Evolutionary conservation across 306 rosid species (phyloP), one percentile per base, ranked within the genome.

Genomic region (Cotoneaster glaucophyllus): DNA sequence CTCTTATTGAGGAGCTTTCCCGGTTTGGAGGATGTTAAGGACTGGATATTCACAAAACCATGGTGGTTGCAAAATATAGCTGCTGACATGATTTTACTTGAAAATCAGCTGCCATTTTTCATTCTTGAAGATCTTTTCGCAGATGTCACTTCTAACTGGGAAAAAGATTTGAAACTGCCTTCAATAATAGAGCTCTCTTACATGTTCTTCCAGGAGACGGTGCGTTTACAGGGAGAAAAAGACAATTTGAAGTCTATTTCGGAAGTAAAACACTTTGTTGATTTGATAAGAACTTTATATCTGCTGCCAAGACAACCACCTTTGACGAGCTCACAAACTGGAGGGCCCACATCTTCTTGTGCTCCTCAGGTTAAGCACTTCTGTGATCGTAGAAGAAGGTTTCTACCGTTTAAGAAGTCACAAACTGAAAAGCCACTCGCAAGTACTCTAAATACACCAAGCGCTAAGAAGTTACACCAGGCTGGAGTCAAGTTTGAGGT

Each of bases 41-140:
- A 81, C 28, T 81, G 74, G 25, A 43, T 87, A 2, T 78, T 83
- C 28, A 41, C 31, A 9, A 83, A 58, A 22, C 85, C 87, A 41
- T 72, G 82, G 77, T 31, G 78, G 74, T 9, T 77, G 5, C 17
- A 66, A 12, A 82, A 83, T 56, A 53, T 86, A 15, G 44, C 43
- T 39, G 37, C 41, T 63, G 90, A 83, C 58, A 26, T 81, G 57
- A 13, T 59, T 3, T 31, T 84, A 61, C 84, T 81, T 53, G 86
- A 83, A 68, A 84, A 86, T 63, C 90, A 86, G 57, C 74, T 86
- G 24, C 90, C 90, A 17, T 79, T 84, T 74, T 76, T 74, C 59
- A 78, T 68, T 34, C 75, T 71, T 14, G 13, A 70, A 4, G 41
- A 74, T 22, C 67, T 82, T 28, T 78, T 74, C 10, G 2, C 45